Base-by-base conservation (phyloP, 371 early-diverging fungal genomes). In the Mucor plumbeus region DNA sequence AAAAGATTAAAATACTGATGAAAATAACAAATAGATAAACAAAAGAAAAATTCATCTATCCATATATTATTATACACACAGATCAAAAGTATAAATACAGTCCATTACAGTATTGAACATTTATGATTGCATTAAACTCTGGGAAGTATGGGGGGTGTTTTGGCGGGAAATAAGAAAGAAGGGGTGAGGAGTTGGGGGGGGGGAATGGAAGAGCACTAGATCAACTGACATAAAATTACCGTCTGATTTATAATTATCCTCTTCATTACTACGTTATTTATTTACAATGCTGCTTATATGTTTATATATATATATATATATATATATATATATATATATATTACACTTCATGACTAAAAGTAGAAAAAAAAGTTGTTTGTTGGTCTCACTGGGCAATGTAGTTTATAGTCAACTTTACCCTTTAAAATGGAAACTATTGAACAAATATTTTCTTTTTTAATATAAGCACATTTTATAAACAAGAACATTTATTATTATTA, bases 1-100 rank as follows among this genome's bases (percentile, higher is more conserved):
- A 66, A 60, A 50, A 64, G 33, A 54, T 31, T 34, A n/a, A 67
- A 41, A 67, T 39, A 61, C 35, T 60, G 48, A 66, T 61, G 59
- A 65, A 65, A 55, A 40, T 59, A 56, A 64, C 48, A 70, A 48
- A 71, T 59, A 67, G 58, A 67, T 68, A 67, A 47, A 69, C 50
- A 63, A 65, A 66, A 56, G 41, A 44, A 40, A 65, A 61, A 65
- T 71, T 66, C 60, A 78, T 78, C 72, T 78, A 78, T 78, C 78
- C 78, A 70, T 77, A 66, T 50, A 66, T 48, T 66, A 60, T 53
- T 43, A 50, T 61, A 50, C 13, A 50, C 43, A 66, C 60, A 60
- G 48, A 33, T 53, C 53, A 53, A 53, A 53, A 41, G 43, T 58
- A 57, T 59, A 65, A 65, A 65, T 59, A 65, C 61, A 61, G 61